A percentile compares a stretch with the other conserved stretches of the same genome.
phyloP scores from a whole-genome alignment of 768 basidiomycete species.

The Porpolomopsis calyptriformis region DNA sequence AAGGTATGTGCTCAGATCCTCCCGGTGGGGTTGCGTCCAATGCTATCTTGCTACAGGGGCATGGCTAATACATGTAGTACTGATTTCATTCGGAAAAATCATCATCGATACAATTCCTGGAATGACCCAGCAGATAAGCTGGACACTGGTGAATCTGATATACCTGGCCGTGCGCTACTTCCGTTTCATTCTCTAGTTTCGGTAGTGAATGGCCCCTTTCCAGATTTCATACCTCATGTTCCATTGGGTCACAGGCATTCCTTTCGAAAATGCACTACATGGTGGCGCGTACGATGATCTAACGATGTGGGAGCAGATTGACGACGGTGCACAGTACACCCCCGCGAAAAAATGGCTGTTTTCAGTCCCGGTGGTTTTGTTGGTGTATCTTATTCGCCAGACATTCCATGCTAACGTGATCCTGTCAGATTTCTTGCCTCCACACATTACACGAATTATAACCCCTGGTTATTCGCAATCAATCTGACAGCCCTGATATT shows the following conservation, averaged over 20 bases:
- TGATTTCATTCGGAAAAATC: constrained; percentile 84
- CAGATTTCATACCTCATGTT: constrained; percentile 98
- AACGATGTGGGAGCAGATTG: constrained; percentile 99
- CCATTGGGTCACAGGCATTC: constrained; percentile 95
- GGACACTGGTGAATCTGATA: constrained; percentile 85
- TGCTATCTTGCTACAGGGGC: constrained; percentile 49
- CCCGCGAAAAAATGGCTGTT: constrained; percentile 97
- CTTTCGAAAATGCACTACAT: constrained; percentile 79
- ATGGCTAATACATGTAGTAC: constrained; percentile 94
- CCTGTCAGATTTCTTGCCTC: constrained; percentile 78
- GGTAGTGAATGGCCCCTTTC: constrained; percentile 5
- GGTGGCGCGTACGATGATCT: constrained; percentile 95
- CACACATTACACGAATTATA: constrained; percentile 96
- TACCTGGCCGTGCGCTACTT: constrained; percentile 74
- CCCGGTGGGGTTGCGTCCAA: neutral
- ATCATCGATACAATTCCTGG: constrained; percentile 90
- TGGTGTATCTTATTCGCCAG: constrained; percentile 22
- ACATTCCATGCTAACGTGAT: constrained; percentile 8
- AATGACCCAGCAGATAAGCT: constrained; percentile 88
- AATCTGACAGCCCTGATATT: constrained; percentile 74
- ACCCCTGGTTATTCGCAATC: constrained; percentile 86
- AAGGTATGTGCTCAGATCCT: constrained; percentile 43
- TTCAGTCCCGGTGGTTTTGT: constrained; percentile 83
- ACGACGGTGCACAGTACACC: constrained; percentile 96
- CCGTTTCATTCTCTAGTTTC: neutral